Conservation (phyloP, 257 asterid species). For the Nicotiana attenuata region DNA sequence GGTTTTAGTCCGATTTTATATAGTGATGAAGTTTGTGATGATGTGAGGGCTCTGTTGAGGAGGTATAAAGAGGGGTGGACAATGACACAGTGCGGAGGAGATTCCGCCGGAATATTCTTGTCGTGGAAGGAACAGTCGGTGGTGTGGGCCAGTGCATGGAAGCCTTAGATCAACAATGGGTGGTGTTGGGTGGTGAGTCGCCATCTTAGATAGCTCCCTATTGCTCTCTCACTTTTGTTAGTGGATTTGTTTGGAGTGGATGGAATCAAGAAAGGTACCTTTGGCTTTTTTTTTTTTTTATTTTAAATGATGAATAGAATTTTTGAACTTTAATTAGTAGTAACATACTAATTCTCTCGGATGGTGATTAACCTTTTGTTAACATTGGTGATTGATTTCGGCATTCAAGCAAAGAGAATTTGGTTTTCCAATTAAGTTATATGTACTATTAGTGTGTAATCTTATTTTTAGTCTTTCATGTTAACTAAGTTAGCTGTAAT, state of each 20-base stretch:
- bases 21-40: conserved; percentile 89
- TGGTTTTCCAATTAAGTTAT: neutral
- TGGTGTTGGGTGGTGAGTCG: neutral
- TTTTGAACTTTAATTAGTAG: conserved; percentile 4
- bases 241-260: conserved; percentile 27
- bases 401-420: neutral
- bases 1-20: conserved; percentile 47
- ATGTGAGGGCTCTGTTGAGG: conserved; percentile 78
- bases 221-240: conserved; percentile 30
- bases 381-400: conserved; percentile 9
- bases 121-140: conserved; percentile 94
- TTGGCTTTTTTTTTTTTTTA: neutral
- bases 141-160: conserved; percentile 99
- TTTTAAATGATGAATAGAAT: conserved; percentile 1
- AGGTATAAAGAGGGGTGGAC: conserved; percentile 97
- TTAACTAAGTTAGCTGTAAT: neutral
- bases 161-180: conserved; percentile 35
- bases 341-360: conserved; percentile 5
- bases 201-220: conserved; percentile 13
- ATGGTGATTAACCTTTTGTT: conserved; percentile 9
- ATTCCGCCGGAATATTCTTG: conserved; percentile 87
- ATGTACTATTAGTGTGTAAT: neutral
- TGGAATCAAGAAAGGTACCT: conserved; percentile 22
- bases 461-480: neutral
- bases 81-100: conserved; percentile 48